Conservation (phyloP, 1,284 basidiomycete species). For the Kalmanozyma brasiliensis region DNA sequence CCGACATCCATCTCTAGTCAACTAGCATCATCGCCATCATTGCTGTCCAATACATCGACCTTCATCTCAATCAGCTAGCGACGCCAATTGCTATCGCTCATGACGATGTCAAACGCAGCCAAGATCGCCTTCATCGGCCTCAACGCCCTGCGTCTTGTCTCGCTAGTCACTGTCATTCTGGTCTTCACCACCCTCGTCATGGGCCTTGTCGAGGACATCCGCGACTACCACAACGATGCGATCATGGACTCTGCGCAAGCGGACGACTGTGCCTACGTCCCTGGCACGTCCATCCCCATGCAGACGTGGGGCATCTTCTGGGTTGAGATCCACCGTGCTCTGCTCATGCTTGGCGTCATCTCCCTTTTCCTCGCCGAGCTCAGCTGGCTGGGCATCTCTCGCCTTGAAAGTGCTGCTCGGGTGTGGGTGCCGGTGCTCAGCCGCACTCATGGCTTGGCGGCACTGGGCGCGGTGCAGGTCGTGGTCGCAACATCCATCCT, state of each 20-base stretch:
- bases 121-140: slow-evolving; percentile 42
- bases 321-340: slow-evolving; percentile 48
- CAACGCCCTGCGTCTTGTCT: slow-evolving; percentile 45
- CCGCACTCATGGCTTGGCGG: slow-evolving; percentile 26
- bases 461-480: slow-evolving; percentile 49
- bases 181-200: slow-evolving; percentile 44
- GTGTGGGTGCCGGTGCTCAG: slow-evolving; percentile 48
- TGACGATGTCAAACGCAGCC: slow-evolving; percentile 3
- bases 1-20: too few species aligned
- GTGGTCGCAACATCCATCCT: slow-evolving; percentile 37
- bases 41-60: too few species aligned
- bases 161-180: slow-evolving; percentile 36
- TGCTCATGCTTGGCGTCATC: slow-evolving; percentile 30
- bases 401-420: slow-evolving; percentile 20
- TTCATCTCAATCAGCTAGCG: too few species aligned
- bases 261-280: slow-evolving; percentile 49
- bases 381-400: slow-evolving; percentile 35
- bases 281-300: slow-evolving; percentile 53
- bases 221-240: slow-evolving; percentile 26
- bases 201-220: slow-evolving; percentile 36
- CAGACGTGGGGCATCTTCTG: slow-evolving; percentile 61
- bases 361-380: slow-evolving; percentile 39
- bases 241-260: slow-evolving; percentile 22
- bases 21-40: too few species aligned
- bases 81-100: background rate